phyloP scores from a whole-genome alignment of 139 green algal genomes.

The Coelastrella sp. region DNA sequence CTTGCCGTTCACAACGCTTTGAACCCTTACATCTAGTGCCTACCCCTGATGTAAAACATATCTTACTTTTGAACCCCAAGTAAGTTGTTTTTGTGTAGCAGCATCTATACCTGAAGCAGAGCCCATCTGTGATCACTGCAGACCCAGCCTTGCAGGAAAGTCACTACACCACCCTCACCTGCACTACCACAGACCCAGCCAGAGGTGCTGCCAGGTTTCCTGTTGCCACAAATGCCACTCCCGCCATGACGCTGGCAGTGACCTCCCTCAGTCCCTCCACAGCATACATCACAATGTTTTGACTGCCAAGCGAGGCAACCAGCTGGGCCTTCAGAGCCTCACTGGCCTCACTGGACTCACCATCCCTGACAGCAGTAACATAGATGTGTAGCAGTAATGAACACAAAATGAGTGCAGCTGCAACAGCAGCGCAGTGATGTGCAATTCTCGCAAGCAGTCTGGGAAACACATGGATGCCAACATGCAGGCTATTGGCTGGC shows the following conservation, averaged over 20 bases:
- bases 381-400: neutral
- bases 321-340: constrained; percentile 45
- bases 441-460: neutral
- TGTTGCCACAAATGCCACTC: constrained; percentile 52
- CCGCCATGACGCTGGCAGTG: constrained; percentile 32
- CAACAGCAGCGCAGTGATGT: too few species aligned
- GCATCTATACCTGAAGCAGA: too few species aligned
- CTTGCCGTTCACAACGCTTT: too few species aligned
- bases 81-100: too few species aligned
- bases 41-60: too few species aligned
- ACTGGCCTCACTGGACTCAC: neutral
- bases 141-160: too few species aligned
- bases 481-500: too few species aligned
- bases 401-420: neutral
- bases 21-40: too few species aligned
- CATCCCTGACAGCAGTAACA: neutral
- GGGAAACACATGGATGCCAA: too few species aligned
- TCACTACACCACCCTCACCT: too few species aligned
- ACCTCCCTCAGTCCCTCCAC: constrained; percentile 53
- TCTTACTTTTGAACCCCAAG: too few species aligned
- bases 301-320: constrained; percentile 37
- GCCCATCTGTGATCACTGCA: too few species aligned
- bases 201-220: constrained; percentile 59
- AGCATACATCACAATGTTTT: constrained; percentile 42
- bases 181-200: constrained; percentile 37